These are phyloP conservation scores for Delonix regia DNA, from an alignment of 306 rosid species.

Conservation along the genomic window DNA sequence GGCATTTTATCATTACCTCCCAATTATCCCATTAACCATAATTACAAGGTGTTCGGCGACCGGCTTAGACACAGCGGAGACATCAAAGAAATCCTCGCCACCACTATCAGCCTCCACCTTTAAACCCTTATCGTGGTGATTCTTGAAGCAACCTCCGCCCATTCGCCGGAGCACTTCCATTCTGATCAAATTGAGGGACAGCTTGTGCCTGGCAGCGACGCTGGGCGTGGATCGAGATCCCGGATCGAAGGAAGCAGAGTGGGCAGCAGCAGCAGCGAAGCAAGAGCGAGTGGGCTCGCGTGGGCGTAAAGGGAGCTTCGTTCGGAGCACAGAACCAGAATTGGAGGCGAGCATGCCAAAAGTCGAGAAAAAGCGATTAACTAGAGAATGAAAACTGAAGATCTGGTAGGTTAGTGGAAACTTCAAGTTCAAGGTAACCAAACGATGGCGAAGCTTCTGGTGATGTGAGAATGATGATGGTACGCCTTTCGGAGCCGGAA, in stretches of 20 bases:
- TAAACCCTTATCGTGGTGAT: slow-evolving; percentile 22
- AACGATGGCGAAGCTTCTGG: slow-evolving; percentile 3
- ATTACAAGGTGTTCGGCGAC: slow-evolving; percentile 69
- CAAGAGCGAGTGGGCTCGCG: not conserved
- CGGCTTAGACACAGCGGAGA: slow-evolving; percentile 21
- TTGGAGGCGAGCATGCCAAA: slow-evolving; percentile 46
- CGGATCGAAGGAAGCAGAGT: slow-evolving; percentile 25
- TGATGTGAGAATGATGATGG: not conserved
- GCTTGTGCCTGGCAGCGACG: slow-evolving; percentile 26
- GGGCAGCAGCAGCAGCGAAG: not conserved
- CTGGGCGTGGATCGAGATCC: slow-evolving; percentile 28
- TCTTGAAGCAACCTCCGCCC: slow-evolving; percentile 44
- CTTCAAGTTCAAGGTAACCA: slow-evolving; percentile 9
- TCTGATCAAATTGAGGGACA: slow-evolving; percentile 26
- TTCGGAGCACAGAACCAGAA: slow-evolving; percentile 38
- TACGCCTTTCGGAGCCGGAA: not conserved
- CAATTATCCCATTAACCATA: slow-evolving; percentile 89
- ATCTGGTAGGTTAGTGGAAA: not conserved
- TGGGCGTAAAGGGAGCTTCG: slow-evolving; percentile 24
- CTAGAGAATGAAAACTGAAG: slow-evolving; percentile 3
- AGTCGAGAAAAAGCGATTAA: not conserved
- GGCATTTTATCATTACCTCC: slow-evolving; percentile 65
- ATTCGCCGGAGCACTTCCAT: slow-evolving; percentile 51
- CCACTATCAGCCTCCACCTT: slow-evolving; percentile 47
- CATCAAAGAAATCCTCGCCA: slow-evolving; percentile 49